Evolutionary conservation across 768 basidiomycete species (phyloP).

Genomic region (Lyophyllum atratum): DNA sequence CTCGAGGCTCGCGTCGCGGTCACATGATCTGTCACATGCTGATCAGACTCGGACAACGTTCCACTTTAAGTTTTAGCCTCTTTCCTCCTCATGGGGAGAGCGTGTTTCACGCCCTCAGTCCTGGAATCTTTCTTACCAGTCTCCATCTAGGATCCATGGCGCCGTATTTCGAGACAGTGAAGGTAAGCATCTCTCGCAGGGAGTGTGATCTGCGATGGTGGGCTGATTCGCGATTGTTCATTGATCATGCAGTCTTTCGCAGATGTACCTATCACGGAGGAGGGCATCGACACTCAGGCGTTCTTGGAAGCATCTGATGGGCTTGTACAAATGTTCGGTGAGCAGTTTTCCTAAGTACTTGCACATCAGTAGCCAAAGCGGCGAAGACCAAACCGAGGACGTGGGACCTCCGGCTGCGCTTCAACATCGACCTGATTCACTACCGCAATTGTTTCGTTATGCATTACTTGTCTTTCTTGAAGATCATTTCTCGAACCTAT

Average conservation of each 20-base stretch:
- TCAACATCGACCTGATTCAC: neutral
- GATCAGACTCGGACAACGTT: too few relatives aligned
- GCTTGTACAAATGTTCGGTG: constrained; percentile 73
- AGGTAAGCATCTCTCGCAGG: constrained; percentile 49
- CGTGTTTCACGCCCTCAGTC: too few relatives aligned
- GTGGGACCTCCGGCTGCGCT: neutral
- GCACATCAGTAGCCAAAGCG: constrained; percentile 1
- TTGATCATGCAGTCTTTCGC: too few relatives aligned
- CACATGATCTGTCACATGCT: too few relatives aligned
- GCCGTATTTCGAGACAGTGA: constrained; percentile 71
- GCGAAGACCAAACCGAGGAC: constrained; percentile 15
- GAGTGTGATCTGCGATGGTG: too few relatives aligned
- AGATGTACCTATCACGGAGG: too few relatives aligned
- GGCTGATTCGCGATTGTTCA: too few relatives aligned
- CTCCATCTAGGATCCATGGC: too few relatives aligned
- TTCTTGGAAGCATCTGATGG: constrained; percentile 95
- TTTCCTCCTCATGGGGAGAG: too few relatives aligned
- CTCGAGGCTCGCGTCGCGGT: too few relatives aligned
- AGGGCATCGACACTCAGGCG: constrained; percentile 74
- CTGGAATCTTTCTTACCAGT: too few relatives aligned
- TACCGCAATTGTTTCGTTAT: neutral
- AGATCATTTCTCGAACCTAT: neutral
- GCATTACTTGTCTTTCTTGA: neutral
- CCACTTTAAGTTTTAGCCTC: too few relatives aligned
- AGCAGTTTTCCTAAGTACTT: constrained; percentile 17